Base-by-base conservation (phyloP, 73 alveolate species). In the Durusdinium trenchii region DNA sequence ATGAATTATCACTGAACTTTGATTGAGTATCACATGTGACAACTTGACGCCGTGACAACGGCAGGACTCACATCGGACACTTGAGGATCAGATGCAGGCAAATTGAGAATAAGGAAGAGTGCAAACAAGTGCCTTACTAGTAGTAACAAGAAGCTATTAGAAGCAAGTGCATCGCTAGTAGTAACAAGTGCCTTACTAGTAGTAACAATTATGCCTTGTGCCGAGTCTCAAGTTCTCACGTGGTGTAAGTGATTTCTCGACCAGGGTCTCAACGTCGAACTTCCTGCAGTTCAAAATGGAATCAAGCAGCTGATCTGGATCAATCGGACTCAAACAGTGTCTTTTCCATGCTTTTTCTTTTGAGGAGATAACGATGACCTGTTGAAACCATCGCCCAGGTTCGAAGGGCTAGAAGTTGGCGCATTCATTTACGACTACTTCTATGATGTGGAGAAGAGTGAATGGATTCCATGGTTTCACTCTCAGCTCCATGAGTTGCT, bases 401-500 rank as follows among this genome's bases (percentile, higher is more conserved):
- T 93, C 99, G 95, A 62, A 57, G 99, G 99, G 99, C 99, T 79
- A 97, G 99, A 57, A 99, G 87, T 93, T 51, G 99, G 95, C 43
- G 99, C 99, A 30, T 92, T 99, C 52, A 99, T 99, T 57, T 99
- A 99, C 99, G 99, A 99, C 94, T 99, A 99, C 99, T 99, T 99
- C 89, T 99, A 94, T 98, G 99, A 99, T 81, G 54, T 93, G 2
- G 99, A 99, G 81, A 99, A 97, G 67, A 99, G 99, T 61, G 99
- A 95, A 94, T 99, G 99, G 99, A 57, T 99, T 14, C 99, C 99
- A 64, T 99, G 99, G 98, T 61, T 30, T 45, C 60, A 54, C 76
- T 45, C 98, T 48, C 9, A 91, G 61, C 3, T 35, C 26, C 48
- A 35, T 30, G 16, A 35, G 46, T 48, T 71, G 46, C 46, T 6